Evolutionary conservation across 352 stramenopile genomes (phyloP).

Genomic region (Hyaloperonospora arabidopsidis): DNA sequence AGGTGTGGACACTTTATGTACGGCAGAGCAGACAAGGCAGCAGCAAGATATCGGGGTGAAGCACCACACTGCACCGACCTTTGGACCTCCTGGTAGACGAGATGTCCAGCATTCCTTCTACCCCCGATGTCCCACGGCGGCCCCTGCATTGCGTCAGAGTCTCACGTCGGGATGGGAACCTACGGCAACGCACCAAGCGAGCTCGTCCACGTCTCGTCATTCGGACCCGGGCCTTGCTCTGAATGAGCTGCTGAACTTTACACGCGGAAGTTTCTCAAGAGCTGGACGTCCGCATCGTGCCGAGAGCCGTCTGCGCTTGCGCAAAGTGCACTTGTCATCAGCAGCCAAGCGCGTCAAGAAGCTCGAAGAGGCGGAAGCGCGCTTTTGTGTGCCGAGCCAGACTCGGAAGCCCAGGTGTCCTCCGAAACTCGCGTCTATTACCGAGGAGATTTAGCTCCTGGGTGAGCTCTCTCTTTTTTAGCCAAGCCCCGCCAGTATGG

Average conservation of each 20-base stretch:
- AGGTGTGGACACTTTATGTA: too few relatives aligned
- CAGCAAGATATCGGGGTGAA: too few relatives aligned
- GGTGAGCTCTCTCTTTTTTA: conserved; percentile 2
- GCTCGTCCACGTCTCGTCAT: conserved; percentile 38
- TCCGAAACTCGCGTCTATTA: conserved; percentile 36
- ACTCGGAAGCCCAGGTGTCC: conserved; percentile 32
- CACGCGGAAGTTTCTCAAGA: conserved; percentile 39
- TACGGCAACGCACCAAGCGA: conserved; percentile 35
- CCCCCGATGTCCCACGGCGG: conserved; percentile 14
- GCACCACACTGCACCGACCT: too few relatives aligned
- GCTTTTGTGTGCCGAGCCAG: conserved; percentile 39
- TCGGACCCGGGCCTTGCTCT: conserved; percentile 59
- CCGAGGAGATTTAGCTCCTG: conserved; percentile 29
- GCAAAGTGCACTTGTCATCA: conserved; percentile 71
- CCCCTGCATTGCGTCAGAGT: conserved; percentile 24
- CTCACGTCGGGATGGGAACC: conserved; percentile 44
- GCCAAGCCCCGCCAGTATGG: conserved; percentile 15
- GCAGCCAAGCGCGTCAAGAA: conserved; percentile 77
- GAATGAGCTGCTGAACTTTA: conserved; percentile 67
- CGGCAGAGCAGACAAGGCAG: too few relatives aligned
- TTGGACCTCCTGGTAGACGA: too few relatives aligned
- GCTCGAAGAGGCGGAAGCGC: conserved; percentile 72
- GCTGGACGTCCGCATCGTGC: conserved; percentile 30
- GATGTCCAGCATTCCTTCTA: conserved; percentile 25
- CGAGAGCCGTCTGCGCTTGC: conserved; percentile 40